Evolutionary conservation across 257 asterid species (phyloP).

Genomic region (Fraxinus quadrangulata): DNA sequence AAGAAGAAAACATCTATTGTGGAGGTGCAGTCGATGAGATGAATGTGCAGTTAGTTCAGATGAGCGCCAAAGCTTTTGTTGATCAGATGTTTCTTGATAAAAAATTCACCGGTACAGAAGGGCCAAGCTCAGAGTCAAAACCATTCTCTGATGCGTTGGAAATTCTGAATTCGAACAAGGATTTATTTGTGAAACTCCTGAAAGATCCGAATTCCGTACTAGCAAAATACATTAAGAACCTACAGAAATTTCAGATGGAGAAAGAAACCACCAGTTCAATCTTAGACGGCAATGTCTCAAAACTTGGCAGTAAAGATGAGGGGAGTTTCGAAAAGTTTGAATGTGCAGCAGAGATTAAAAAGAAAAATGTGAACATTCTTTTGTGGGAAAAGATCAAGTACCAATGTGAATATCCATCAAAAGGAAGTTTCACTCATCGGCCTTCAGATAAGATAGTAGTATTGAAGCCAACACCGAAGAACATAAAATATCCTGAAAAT

Average conservation of each 20-base stretch:
- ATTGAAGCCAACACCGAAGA: conserved; percentile 48
- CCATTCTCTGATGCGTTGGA: conserved; percentile 65
- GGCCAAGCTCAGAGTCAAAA: conserved; percentile 33
- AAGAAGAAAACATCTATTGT: conserved; percentile 22
- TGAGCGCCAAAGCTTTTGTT: conserved; percentile 56
- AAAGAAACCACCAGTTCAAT: conserved; percentile 22
- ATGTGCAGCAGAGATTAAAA: conserved; percentile 11
- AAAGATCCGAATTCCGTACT: conserved; percentile 44
- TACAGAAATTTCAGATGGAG: conserved; percentile 24
- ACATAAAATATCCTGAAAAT: conserved; percentile 27
- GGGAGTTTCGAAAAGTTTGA: conserved; percentile 19
- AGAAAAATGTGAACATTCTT: conserved; percentile 6
- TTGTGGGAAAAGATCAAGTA: conserved; percentile 29
- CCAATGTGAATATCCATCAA: conserved; percentile 23
- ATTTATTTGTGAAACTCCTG: conserved; percentile 44
- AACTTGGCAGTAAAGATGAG: conserved; percentile 8
- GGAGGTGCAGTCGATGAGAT: conserved; percentile 38
- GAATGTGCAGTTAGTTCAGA: conserved; percentile 43
- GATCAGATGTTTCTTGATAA: conserved; percentile 55
- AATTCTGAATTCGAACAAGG: conserved; percentile 45
- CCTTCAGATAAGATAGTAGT: conserved; percentile 53
- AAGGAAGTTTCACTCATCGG: conserved; percentile 23
- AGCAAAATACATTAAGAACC: conserved; percentile 24
- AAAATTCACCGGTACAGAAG: conserved; percentile 27
- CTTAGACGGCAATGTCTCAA: conserved; percentile 19